Evolutionary conservation across 2,329 filamentous ascomycete species (phyloP).

Genomic region (Calonectria ilicicola): DNA sequence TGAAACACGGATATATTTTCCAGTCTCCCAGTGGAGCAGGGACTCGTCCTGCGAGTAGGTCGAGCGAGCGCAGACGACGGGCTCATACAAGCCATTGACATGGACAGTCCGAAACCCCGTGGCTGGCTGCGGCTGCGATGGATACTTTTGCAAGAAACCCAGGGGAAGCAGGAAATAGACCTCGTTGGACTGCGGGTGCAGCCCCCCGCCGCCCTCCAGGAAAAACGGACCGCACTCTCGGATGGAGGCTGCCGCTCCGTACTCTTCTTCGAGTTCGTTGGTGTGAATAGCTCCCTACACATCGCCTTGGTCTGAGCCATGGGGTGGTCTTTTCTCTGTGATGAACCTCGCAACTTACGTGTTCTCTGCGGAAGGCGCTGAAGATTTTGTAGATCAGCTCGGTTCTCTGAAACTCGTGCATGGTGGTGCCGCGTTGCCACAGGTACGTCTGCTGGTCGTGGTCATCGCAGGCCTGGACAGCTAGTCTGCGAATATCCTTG

Average conservation of each 20-base stretch:
- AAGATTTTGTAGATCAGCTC: not conserved
- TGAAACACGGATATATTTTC: not conserved
- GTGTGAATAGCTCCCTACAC: not conserved
- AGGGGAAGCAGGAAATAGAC: not conserved
- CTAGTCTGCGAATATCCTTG: not conserved
- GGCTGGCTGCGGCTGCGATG: not conserved
- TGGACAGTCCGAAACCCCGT: not conserved
- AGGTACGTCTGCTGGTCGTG: not conserved
- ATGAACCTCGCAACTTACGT: not conserved
- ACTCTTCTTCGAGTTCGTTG: not conserved
- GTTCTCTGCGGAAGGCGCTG: not conserved
- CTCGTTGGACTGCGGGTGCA: not conserved
- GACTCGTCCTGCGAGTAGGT: not conserved
- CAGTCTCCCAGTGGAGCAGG: not conserved
- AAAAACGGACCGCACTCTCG: not conserved
- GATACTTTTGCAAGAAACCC: not conserved
- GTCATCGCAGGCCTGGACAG: not conserved
- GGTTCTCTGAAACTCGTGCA: not conserved
- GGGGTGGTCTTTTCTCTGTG: not conserved
- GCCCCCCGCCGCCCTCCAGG: not conserved
- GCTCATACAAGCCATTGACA: not conserved
- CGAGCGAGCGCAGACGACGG: not conserved
- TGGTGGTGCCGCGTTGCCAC: not conserved
- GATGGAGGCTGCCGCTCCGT: not conserved
- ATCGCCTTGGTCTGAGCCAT: not conserved